Evolutionary conservation across 371 early-diverging fungal species (phyloP).

Genomic region (Nematocida parisii): DNA sequence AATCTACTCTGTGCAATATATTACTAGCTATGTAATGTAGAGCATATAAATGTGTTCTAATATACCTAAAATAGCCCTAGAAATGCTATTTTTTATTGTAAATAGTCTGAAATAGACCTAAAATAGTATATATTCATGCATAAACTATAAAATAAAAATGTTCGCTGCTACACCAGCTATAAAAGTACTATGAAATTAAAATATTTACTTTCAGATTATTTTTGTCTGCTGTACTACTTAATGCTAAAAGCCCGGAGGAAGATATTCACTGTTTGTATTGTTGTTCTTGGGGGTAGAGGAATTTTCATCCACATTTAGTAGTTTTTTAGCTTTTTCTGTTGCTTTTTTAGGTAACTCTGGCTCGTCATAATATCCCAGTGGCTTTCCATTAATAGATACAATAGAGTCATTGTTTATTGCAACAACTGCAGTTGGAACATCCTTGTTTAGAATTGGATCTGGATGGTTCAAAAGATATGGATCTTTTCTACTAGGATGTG

Average conservation of each 20-base stretch:
- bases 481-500: neutral
- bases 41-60: no score
- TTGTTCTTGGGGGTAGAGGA: neutral
- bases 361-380: slow-evolving; percentile 7
- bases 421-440: neutral
- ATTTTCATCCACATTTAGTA: neutral
- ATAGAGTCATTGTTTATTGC: neutral
- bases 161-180: no score
- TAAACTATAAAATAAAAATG: no score
- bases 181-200: no score
- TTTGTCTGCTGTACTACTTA: no score
- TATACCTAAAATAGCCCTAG: no score
- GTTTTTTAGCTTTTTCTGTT: neutral
- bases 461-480: neutral
- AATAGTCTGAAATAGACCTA: no score
- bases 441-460: neutral
- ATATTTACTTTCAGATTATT: no score
- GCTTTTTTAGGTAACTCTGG: neutral
- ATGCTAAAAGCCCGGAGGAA: neutral
- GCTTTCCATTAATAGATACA: neutral
- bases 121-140: no score
- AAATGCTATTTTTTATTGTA: no score
- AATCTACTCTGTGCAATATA: no score
- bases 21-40: no score
- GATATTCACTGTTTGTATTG: neutral